These are phyloP conservation scores for Sugiyamaella xylanicola DNA, from an alignment of 1,139 yeast genomes.

Conservation along the genomic window DNA sequence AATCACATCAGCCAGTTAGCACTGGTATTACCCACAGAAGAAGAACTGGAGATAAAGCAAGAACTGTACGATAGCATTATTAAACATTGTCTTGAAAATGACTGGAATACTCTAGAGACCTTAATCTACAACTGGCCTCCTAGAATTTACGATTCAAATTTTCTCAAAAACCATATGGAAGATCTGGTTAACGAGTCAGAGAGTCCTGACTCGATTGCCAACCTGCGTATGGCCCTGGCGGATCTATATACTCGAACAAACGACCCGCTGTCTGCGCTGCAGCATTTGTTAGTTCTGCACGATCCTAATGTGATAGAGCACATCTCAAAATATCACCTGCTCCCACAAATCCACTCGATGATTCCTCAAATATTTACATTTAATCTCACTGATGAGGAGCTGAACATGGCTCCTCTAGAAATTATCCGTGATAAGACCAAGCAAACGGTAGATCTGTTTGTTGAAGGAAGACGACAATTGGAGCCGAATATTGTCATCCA, in stretches of 20 bases:
- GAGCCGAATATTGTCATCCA: constrained; percentile 54
- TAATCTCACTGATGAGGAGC: constrained; percentile 46
- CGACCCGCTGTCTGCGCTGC: constrained; percentile 64
- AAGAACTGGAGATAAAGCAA: constrained; percentile 46
- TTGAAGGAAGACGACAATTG: constrained; percentile 67
- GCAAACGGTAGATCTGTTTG: constrained; percentile 58
- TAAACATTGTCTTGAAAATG: constrained; percentile 50
- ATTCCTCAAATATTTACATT: constrained; percentile 58
- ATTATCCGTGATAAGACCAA: constrained; percentile 47
- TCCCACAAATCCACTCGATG: constrained; percentile 50
- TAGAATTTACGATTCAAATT: constrained; percentile 53
- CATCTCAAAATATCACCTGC: constrained; percentile 61
- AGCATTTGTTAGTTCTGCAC: constrained; percentile 57
- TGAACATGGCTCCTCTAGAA: constrained; percentile 48
- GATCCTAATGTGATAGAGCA: constrained; percentile 61
- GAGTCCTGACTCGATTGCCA: not conserved
- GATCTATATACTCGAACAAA: constrained; percentile 58
- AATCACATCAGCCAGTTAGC: constrained; percentile 54
- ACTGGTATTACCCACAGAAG: constrained; percentile 53
- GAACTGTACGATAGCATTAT: constrained; percentile 57
- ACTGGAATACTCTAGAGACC: constrained; percentile 43
- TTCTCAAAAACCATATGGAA: constrained; percentile 53
- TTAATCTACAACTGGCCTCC: constrained; percentile 62
- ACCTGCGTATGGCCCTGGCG: constrained; percentile 55
- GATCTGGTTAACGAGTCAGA: constrained; percentile 42